Evolutionary conservation across 2,329 filamentous ascomycete genomes (phyloP).

Genomic region (Botrytis squamosa): DNA sequence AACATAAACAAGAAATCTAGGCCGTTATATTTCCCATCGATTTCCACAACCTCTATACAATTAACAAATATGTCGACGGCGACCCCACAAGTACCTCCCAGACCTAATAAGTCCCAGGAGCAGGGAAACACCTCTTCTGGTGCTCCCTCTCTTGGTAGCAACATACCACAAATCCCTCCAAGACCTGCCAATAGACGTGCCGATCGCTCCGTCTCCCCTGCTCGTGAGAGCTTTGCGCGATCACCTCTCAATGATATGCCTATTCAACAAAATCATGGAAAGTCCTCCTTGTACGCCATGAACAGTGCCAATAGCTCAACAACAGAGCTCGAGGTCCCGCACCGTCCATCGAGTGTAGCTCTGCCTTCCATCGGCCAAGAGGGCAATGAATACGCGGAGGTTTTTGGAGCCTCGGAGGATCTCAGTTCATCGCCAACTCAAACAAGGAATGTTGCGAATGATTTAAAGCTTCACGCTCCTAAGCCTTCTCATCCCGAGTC

Average conservation of each 20-base stretch:
- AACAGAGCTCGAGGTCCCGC: conserved; percentile 42
- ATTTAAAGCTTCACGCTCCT: conserved; percentile 84
- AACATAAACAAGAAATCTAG: conserved; percentile 18
- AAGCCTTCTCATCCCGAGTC: conserved; percentile 79
- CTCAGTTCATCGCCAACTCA: conserved; percentile 60
- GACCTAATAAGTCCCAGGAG: conserved; percentile 55
- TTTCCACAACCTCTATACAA: conserved; percentile 3
- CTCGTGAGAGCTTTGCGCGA: conserved; percentile 74
- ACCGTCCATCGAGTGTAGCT: conserved; percentile 70
- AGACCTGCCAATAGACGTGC: conserved; percentile 65
- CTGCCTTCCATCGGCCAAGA: conserved; percentile 87
- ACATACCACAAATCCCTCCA: conserved; percentile 73
- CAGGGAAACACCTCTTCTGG: conserved; percentile 43
- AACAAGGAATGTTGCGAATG: conserved; percentile 73
- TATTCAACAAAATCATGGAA: conserved; percentile 46
- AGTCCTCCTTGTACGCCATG: conserved; percentile 42
- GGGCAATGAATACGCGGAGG: conserved; percentile 79
- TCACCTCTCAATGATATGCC: conserved; percentile 77
- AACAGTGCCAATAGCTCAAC: conserved; percentile 40
- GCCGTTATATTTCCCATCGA: conserved; percentile 15
- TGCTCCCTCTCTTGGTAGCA: conserved; percentile 37
- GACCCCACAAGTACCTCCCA: conserved; percentile 57
- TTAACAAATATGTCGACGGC: conserved; percentile 23
- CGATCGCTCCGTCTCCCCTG: conserved; percentile 75
- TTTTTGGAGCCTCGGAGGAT: conserved; percentile 50